A percentile compares a stretch with the other conserved stretches of the same genome.
These are phyloP conservation scores for Xylaria intraflava DNA, from an alignment of 495 filamentous ascomycete genomes.

Conservation along the genomic window DNA sequence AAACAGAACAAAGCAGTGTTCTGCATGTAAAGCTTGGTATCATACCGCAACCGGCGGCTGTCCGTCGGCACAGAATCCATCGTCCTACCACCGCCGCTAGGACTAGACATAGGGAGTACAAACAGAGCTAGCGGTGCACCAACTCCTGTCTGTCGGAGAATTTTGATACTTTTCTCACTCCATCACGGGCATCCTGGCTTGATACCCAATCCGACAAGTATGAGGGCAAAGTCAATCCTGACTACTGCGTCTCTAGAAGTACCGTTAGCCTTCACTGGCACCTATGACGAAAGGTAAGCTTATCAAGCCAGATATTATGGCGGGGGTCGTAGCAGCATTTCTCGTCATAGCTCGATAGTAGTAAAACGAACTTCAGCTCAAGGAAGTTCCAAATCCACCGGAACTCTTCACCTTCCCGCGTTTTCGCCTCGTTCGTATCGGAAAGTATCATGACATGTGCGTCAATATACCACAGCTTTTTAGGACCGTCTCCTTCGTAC, in stretches of 20 bases:
- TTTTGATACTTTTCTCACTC: too few relatives aligned
- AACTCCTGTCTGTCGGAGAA: too few relatives aligned
- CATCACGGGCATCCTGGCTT: not conserved
- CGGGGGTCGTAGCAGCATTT: constrained; percentile 1
- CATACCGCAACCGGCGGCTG: too few relatives aligned
- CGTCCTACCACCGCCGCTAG: too few relatives aligned
- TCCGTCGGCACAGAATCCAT: too few relatives aligned
- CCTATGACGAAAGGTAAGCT: constrained; percentile 16
- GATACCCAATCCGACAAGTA: not conserved
- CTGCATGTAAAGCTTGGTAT: too few relatives aligned
- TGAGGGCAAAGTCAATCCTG: too few relatives aligned
- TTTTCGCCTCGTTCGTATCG: constrained; percentile 2
- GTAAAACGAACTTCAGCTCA: constrained; percentile 19
- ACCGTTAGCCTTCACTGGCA: constrained; percentile 13
- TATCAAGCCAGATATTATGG: constrained; percentile 12
- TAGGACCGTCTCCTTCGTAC: constrained; percentile 12
- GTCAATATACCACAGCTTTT: constrained; percentile 22
- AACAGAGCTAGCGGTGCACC: too few relatives aligned
- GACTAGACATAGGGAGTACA: too few relatives aligned
- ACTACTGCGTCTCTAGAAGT: too few relatives aligned
- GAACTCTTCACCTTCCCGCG: constrained; percentile 16
- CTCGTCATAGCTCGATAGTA: constrained; percentile 15
- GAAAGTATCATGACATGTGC: constrained; percentile 21
- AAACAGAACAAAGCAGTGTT: too few relatives aligned
- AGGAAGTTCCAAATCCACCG: constrained; percentile 25